Evolutionary conservation across 306 rosid species (phyloP), one percentile per base, ranked within the genome.

Genomic region (Delonix regia): DNA sequence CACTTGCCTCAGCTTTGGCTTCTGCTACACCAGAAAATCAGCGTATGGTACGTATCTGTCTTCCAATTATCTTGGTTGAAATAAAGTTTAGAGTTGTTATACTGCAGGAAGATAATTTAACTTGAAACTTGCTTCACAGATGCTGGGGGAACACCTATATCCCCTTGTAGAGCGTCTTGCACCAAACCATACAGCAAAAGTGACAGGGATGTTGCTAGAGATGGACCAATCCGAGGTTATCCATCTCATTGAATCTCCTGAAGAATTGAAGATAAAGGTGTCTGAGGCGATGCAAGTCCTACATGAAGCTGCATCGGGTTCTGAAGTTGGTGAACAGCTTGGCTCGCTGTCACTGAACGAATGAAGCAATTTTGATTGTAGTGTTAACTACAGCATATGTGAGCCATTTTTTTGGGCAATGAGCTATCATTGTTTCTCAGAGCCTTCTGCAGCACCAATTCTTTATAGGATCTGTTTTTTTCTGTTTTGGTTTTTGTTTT

Each of bases 181-280:
- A 52, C 86, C 84, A 13, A 84, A 77, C 21, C 78, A 84, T 48
- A 73, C 97, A 0, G 92, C 94, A 12, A 94, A 92, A 90, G 97
- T 94, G 73, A 94, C 97, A 0, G 97, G 99, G 68, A 90, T 92
- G 97, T 66, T 90, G 81, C 88, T 94, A 77, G 99, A 94, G 85
- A 94, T 94, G 99, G 99, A 94, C 65, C 97, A 88, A 71, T 84
- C 99, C 0, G 99, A 94, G 87, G 99, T 94, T 41, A 89, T 94
- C 59, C 97, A 94, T 87, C 97, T 92, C 73, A 88, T 94, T 3
- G 99, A 94, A 83, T 87, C 97, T 42, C 97, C 97, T 0, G 97
- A 92, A 42, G 99, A 86, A 71, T 75, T 94, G 63, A 92, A 94
- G 86, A 82, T 44, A 60, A 92, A 94, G 83, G 97, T 92, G 67